Percentiles rank a stretch among this genome's conserved stretches.
These are phyloP conservation scores for Pichia heedii DNA, from an alignment of 805 yeast species.

Conservation along the genomic window DNA sequence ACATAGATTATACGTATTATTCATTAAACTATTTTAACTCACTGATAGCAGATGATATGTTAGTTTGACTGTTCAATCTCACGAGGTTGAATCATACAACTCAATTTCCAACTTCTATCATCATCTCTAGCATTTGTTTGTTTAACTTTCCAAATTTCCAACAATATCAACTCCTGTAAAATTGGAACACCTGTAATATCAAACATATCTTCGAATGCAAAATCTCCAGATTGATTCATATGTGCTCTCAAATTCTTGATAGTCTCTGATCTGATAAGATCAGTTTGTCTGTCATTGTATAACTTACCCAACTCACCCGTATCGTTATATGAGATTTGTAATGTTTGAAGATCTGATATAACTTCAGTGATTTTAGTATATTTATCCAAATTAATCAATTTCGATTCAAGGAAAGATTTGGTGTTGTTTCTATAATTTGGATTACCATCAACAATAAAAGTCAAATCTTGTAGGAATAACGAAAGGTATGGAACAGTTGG, in stretches of 20 bases:
- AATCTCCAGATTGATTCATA: constrained; percentile 11
- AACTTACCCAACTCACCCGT: constrained; percentile 23
- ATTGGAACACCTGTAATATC: constrained; percentile 33
- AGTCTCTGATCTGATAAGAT: constrained; percentile 23
- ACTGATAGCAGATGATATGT: no score
- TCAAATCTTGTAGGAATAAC: constrained; percentile 66
- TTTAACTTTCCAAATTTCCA: constrained; percentile 64
- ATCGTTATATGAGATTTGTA: constrained; percentile 52
- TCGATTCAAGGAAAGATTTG: constrained; percentile 41
- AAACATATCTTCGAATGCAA: constrained; percentile 25
- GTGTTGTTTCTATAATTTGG: constrained; percentile 52
- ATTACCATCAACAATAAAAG: constrained; percentile 78
- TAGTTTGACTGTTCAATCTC: constrained; percentile 20
- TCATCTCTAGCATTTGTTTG: constrained; percentile 50
- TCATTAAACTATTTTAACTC: background rate
- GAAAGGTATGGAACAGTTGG: constrained; percentile 75
- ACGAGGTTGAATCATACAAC: constrained; percentile 51
- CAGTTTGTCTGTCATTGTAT: constrained; percentile 20
- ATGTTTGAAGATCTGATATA: constrained; percentile 55
- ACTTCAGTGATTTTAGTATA: constrained; percentile 58
- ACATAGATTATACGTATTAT: background rate
- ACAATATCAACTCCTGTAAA: constrained; percentile 50
- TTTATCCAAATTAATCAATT: constrained; percentile 65
- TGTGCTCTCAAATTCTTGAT: constrained; percentile 19
- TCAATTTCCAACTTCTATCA: constrained; percentile 67